Evolutionary conservation across 2,329 filamentous ascomycete species (phyloP), one percentile per base, ranked within the genome.

Genomic region (Neospermospora avenae): DNA sequence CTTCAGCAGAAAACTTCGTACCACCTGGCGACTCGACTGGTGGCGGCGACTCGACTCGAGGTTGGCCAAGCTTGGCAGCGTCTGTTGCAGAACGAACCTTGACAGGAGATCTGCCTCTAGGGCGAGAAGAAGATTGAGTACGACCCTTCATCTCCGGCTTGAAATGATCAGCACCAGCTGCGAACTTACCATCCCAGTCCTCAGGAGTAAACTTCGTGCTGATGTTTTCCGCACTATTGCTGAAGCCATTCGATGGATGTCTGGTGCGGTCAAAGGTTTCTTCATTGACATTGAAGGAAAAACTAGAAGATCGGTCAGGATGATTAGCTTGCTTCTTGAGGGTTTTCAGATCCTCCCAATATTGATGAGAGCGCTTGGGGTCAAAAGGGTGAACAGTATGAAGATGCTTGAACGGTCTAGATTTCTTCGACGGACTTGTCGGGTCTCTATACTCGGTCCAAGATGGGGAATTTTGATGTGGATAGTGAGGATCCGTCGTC

Each of bases 151-250:
- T 56, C 25, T 68, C 68, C 22, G 66, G 67, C 37, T 63, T 65
- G 54, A 72, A 72, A 55, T 70, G 69, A 59, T 68, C 66, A 22
- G 61, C 63, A 11, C 71, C 70, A 45, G 69, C 71, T 48, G 69
- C 63, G 54, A 74, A 74, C 55, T 70, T 72, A 4, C 70, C 71
- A 60, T 69, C 63, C 72, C 72, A 74, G 55, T 84, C 79, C 14
- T 80, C 78, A 3, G 80, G 75, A 20, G 78, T 79, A 71, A 87
- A 87, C 41, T 75, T 81, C 18, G 84, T 87, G 71, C 84, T 84
- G 65, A 87, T 87, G 55, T 81, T 83, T 59, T 87, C 83, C 20
- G 80, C 75, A 66, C 81, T 86, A 59, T 73, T 79, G 61, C 78
- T 78, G 61, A 84, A 83, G 2, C 71, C 72, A 44, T 75, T 72